These are phyloP conservation scores for Immersiella caudata DNA, from an alignment of 495 filamentous ascomycete genomes.

Conservation along the genomic window DNA sequence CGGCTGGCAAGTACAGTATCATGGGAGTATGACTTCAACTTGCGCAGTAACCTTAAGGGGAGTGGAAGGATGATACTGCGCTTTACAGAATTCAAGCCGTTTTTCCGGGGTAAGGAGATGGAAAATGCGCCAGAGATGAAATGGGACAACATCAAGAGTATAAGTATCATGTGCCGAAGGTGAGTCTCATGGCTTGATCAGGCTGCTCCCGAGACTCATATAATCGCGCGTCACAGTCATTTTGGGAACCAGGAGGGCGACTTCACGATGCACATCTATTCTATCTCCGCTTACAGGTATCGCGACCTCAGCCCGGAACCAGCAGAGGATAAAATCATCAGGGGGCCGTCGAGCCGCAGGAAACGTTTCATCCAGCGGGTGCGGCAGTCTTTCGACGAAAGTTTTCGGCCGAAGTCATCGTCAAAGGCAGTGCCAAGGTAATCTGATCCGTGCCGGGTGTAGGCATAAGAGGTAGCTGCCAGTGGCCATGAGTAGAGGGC, in stretches of 20 bases:
- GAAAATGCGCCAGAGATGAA: slow-evolving; percentile 60
- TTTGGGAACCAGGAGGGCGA: slow-evolving; percentile 74
- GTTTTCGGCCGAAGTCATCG: no score
- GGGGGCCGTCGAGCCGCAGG: no score
- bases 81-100: slow-evolving; percentile 68
- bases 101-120: slow-evolving; percentile 68
- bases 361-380: no score
- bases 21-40: slow-evolving; percentile 64
- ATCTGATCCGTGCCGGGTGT: no score
- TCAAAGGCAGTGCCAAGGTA: no score
- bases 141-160: slow-evolving; percentile 58
- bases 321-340: no score
- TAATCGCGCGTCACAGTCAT: slow-evolving; percentile 55
- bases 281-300: slow-evolving; percentile 14
- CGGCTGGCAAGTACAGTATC: slow-evolving; percentile 62
- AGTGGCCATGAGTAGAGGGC: no score
- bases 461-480: no score
- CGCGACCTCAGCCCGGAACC: not conserved
- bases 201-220: not conserved
- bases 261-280: slow-evolving; percentile 60
- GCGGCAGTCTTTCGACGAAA: no score
- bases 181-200: slow-evolving; percentile 32
- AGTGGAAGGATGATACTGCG: slow-evolving; percentile 47
- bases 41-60: slow-evolving; percentile 28
- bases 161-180: slow-evolving; percentile 81